Base-by-base conservation (phyloP, 2,329 filamentous ascomycete species). In the Gliomastix tumulicola region DNA sequence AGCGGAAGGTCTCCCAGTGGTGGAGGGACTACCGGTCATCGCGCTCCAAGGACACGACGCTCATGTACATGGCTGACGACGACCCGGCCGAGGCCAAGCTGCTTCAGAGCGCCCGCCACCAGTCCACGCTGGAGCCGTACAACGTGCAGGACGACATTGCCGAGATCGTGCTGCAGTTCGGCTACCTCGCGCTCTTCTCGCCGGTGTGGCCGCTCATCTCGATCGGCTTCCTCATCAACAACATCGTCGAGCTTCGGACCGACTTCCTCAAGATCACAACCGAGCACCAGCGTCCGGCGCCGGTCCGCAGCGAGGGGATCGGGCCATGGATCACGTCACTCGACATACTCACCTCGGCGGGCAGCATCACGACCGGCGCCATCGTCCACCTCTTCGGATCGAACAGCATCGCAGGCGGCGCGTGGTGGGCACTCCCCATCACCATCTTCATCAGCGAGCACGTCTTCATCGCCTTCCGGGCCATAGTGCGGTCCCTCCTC, bases 181-280 rank as follows among this genome's bases (percentile, higher is more conserved):
- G 84, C 6, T 86, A 88, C 51, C 68, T 88, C 0, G 74, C 79
- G 0, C 63, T 88, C 5, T 88, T 88, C 56, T 82, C 78, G 2
- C 79, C 84, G 1, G 79, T 86, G 21, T 88, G 84, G 84, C 83
- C 84, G 0, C 63, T 88, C 2, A 83, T 84, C 1, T 75, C 79
- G 0, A 64, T 86, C 17, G 82, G 80, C 0, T 88, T 88, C 54
- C 63, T 88, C 12, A 59, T 85, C 52, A 88, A 88, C 57, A 82
- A 88, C 60, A 85, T 82, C 81, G 63, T 88, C 38, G 84, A 88
- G 55, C 68, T 88, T 9, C 80, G 84, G 9, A 81, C 82, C 4
- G 84, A 88, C 49, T 84, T 85, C 32, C 74, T 84, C 59, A 88
- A 88, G 50, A 83, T 88, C 38, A 84, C 79, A 43, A 66, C 79